Conservation (phyloP, 331 rosid species). For the Rosa hybrid region DNA sequence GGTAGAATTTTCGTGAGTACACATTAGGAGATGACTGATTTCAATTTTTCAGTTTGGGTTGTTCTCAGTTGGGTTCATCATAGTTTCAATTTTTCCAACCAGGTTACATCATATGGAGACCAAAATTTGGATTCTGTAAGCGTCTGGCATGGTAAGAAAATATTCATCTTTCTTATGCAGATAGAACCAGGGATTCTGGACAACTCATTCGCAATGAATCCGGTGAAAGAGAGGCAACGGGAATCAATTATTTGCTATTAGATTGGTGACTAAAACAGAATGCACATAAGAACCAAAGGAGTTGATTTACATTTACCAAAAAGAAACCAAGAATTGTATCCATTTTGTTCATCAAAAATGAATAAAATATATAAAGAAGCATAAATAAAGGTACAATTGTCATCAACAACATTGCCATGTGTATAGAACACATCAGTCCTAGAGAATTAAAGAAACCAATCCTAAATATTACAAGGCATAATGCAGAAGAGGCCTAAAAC, state of each 20-base stretch:
- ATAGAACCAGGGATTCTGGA: not conserved
- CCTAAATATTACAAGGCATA: conserved; percentile 1
- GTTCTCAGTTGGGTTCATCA: too few species aligned
- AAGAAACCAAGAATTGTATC: not conserved
- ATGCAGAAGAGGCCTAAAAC: conserved; percentile 60
- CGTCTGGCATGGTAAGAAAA: not conserved
- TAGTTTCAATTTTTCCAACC: too few species aligned
- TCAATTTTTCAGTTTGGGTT: too few species aligned
- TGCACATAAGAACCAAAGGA: not conserved
- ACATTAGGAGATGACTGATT: too few species aligned
- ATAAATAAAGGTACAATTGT: not conserved
- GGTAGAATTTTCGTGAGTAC: too few species aligned
- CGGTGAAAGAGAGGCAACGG: not conserved
- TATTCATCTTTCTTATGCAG: not conserved
- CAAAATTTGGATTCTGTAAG: not conserved
- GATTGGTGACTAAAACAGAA: not conserved
- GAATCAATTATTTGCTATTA: not conserved
- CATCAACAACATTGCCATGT: not conserved
- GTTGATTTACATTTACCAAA: too few species aligned
- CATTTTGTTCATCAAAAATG: not conserved
- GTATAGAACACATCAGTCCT: conserved; percentile 20
- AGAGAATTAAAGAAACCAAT: not conserved
- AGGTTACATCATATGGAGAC: not conserved
- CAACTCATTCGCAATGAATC: not conserved
- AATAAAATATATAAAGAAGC: not conserved